Percentiles rank a stretch among this genome's conserved stretches.
phyloP scores from a whole-genome alignment of 2,329 filamentous ascomycete genomes.

The Beauveria bassiana region DNA sequence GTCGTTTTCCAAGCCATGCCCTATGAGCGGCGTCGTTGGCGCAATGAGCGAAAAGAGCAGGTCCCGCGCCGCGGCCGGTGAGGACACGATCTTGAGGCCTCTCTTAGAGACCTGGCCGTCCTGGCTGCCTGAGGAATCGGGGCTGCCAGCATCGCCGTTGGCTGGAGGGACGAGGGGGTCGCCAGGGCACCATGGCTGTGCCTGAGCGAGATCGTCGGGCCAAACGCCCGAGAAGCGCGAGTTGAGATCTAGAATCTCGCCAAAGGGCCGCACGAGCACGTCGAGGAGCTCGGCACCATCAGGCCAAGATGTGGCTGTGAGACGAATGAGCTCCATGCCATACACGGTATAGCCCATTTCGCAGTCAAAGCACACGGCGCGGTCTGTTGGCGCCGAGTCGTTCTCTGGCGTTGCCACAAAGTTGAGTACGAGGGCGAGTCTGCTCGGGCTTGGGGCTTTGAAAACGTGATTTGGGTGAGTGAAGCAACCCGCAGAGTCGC shows the following conservation, averaged over 20 bases:
- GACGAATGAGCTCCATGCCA: slow-evolving; percentile 80
- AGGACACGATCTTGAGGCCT: slow-evolving; percentile 64
- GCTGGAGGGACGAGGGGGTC: slow-evolving; percentile 19
- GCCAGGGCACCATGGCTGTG: slow-evolving; percentile 44
- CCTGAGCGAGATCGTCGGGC: slow-evolving; percentile 65
- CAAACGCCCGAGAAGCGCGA: slow-evolving; percentile 85
- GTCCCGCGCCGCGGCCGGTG: slow-evolving; percentile 64
- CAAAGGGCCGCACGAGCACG: slow-evolving; percentile 74
- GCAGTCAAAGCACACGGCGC: slow-evolving; percentile 82
- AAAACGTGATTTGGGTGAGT: slow-evolving; percentile 72
- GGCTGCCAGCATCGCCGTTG: slow-evolving; percentile 15
- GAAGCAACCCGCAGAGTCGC: slow-evolving; percentile 68
- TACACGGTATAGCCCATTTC: slow-evolving; percentile 94
- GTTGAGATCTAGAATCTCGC: slow-evolving; percentile 83
- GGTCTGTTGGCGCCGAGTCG: slow-evolving; percentile 36
- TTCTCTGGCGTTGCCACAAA: slow-evolving; percentile 73
- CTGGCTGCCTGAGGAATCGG: slow-evolving; percentile 16
- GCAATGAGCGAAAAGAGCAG: slow-evolving; percentile 70
- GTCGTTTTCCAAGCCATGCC: slow-evolving; percentile 93
- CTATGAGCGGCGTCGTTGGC: slow-evolving; percentile 75
- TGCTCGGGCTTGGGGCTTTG: slow-evolving; percentile 68
- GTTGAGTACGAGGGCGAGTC: slow-evolving; percentile 70
- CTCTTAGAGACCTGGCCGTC: slow-evolving; percentile 26
- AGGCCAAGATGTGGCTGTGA: slow-evolving; percentile 88
- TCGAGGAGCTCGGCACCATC: slow-evolving; percentile 68